Evolutionary conservation across 495 filamentous ascomycete species (phyloP), one percentile per base, ranked within the genome.

Genomic region (Immersiella caudata): DNA sequence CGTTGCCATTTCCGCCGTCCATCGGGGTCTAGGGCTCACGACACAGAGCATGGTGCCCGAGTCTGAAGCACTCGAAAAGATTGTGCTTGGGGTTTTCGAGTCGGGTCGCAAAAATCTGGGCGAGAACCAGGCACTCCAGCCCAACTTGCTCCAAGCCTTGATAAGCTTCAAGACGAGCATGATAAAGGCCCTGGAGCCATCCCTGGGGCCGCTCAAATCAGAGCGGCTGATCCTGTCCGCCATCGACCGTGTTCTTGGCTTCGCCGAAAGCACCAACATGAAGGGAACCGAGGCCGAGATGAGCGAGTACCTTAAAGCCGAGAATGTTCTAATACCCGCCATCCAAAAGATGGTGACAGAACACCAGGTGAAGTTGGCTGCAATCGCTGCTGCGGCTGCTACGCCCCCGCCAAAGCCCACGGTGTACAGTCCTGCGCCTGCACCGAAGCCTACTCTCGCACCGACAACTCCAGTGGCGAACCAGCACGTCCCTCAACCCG

Each of bases 181-280:
- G 69, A 66, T 70, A 8, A 68, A 70, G 16, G 72, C 67, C 1
- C 59, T 80, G 51, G 65, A 71, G 46, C 49, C 65, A 0, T 74
- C 69, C 22, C 68, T 79, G 52, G 73, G 71, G 11, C 51, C 54
- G 49, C 63, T 67, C 21, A 73, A 75, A 56, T 64, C 75, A 8
- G 76, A 79, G 64, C 70, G 67, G 56, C 54, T 80, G 69, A 67
- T 79, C 4, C 52, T 80, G 33, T 79, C 76, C 7, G 76, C 78
- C 7, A 70, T 79, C n/a, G 73, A 78, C 33, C 75, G 76, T 1
- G 75, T 74, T n/a, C 66, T 80, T 21, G 78, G 78, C 16, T 75
- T 80, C 40, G 50, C 69, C 0, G 74, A 80, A 36, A 64, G 68
- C 26, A 79, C 71, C 60, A 74, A 67, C 6, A 73, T 73, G 67